A percentile compares a stretch with the other conserved stretches of the same genome.
Conservation (phyloP, 208 protist genomes). For the Leishmania lainsoni region DNA sequence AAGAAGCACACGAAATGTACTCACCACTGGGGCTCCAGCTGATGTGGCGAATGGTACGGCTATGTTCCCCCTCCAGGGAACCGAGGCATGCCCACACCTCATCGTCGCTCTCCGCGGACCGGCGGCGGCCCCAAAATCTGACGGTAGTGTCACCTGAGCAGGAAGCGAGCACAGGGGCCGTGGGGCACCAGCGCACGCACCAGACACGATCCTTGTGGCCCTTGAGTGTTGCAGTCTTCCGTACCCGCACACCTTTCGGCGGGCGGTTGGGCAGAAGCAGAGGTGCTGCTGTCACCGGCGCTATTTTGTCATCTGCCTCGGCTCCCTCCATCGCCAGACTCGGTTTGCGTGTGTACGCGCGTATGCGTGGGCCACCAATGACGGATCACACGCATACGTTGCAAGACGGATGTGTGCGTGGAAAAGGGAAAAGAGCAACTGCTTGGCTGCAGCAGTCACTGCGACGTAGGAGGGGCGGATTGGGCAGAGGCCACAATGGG, state of each 20-base stretch:
- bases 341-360: background rate
- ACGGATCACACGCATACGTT: background rate
- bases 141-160: constrained; percentile 76
- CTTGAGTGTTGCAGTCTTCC: constrained; percentile 45
- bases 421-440: background rate
- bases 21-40: constrained; percentile 84
- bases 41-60: constrained; percentile 76
- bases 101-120: background rate
- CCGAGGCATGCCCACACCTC: constrained; percentile 52
- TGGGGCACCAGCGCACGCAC: constrained; percentile 84
- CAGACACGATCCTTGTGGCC: constrained; percentile 84
- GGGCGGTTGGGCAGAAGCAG: constrained; percentile 19
- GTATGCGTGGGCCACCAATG: background rate
- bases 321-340: background rate
- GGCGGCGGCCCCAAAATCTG: constrained; percentile 53
- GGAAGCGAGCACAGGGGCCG: constrained; percentile 67
- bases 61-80: constrained; percentile 75
- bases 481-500: background rate
- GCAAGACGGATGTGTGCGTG: background rate
- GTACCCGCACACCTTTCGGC: constrained; percentile 24
- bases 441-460: background rate
- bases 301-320: background rate
- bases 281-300: constrained; percentile 14
- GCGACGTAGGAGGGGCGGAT: background rate
- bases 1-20: constrained; percentile 81